Conservation (phyloP, 352 stramenopile genomes). For the Phytopythium chamaehyphon region DNA sequence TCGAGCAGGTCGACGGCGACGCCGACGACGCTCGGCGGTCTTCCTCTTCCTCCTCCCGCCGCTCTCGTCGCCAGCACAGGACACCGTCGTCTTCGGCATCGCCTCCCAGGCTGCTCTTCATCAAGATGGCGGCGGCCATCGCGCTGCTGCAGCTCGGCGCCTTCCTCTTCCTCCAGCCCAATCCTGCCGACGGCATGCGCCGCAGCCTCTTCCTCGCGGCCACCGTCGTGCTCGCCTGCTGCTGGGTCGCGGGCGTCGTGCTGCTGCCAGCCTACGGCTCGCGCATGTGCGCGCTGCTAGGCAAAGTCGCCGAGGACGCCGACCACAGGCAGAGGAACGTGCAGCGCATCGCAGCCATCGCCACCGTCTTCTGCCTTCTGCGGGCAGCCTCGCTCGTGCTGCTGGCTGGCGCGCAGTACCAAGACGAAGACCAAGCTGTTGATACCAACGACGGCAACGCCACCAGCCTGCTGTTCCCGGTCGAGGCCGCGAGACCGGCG, state of each 20-base stretch:
- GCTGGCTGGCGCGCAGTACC: constrained; percentile 39
- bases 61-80: too few species aligned
- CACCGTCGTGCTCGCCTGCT: constrained; percentile 39
- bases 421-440: background rate
- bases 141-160: constrained; percentile 45
- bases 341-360: constrained; percentile 51
- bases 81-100: constrained; percentile 6
- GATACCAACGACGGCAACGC: constrained; percentile 4
- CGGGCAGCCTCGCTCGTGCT: constrained; percentile 40
- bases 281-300: constrained; percentile 50
- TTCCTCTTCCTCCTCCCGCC: constrained; percentile 1
- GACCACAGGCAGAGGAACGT: constrained; percentile 50
- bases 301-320: constrained; percentile 50
- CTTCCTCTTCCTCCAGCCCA: constrained; percentile 33
- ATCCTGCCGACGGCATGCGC: constrained; percentile 23
- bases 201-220: constrained; percentile 42
- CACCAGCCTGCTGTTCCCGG: constrained; percentile 5
- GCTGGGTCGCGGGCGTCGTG: constrained; percentile 44
- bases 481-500: background rate
- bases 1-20: constrained; percentile 42
- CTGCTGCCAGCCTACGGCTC: constrained; percentile 48
- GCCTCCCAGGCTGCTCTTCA: constrained; percentile 47
- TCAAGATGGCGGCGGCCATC: constrained; percentile 41
- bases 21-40: background rate
- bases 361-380: constrained; percentile 52